phyloP scores from a whole-genome alignment of 495 filamentous ascomycete species.

The Bathelium albidoporum region DNA sequence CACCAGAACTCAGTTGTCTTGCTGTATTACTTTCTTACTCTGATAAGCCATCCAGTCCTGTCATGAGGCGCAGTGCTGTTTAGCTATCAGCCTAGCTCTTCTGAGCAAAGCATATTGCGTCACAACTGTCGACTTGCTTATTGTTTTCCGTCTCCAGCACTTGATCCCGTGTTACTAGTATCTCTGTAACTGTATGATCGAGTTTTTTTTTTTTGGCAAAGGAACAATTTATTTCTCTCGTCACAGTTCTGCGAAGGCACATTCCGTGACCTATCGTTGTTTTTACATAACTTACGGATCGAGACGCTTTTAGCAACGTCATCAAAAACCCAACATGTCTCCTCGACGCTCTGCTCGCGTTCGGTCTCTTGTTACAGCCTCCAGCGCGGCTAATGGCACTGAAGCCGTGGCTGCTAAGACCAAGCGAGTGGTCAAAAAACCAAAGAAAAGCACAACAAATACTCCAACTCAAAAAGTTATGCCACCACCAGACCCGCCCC shows the following conservation, averaged over 20 bases:
- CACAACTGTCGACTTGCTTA: neutral
- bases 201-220: too few species aligned
- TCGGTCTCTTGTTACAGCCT: conserved; percentile 6
- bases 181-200: too few species aligned
- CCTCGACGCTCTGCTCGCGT: conserved; percentile 27
- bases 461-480: conserved; percentile 7
- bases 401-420: neutral
- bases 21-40: too few species aligned
- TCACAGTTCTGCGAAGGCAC: too few species aligned
- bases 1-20: too few species aligned
- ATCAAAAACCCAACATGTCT: conserved; percentile 20
- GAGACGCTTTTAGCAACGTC: neutral
- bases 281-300: neutral
- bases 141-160: too few species aligned
- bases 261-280: neutral
- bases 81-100: neutral
- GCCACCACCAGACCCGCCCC: neutral
- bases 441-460: conserved; percentile 12
- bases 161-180: too few species aligned
- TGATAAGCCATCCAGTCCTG: too few species aligned
- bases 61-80: neutral
- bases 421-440: conserved; percentile 6
- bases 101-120: neutral
- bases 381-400: neutral
- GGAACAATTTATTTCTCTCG: too few species aligned